Conservation (phyloP, 495 filamentous ascomycete species). For the Trichoderma asperelloides region DNA sequence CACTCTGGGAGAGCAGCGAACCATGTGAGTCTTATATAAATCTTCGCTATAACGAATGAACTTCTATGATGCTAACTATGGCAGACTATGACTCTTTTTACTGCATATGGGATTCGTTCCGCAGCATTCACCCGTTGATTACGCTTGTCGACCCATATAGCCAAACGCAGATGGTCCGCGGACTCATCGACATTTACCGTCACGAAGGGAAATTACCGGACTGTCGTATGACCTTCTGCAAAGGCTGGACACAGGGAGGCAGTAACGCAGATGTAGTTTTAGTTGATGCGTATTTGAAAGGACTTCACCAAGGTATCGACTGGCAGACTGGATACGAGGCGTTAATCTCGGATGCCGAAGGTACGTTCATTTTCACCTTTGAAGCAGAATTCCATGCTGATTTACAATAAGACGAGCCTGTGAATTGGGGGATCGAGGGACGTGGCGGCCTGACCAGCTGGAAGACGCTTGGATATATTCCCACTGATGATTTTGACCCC, state of each 20-base stretch:
- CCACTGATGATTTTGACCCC: slow-evolving; percentile 52
- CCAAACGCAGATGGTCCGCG: slow-evolving; percentile 53
- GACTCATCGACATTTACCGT: slow-evolving; percentile 57
- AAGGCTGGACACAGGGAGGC: slow-evolving; percentile 61
- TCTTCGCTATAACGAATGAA: not conserved
- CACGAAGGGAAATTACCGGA: slow-evolving; percentile 58
- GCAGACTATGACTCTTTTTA: slow-evolving; percentile 61
- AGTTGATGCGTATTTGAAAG: slow-evolving; percentile 59
- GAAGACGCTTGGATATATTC: slow-evolving; percentile 56
- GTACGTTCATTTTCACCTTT: slow-evolving; percentile 27
- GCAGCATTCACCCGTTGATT: slow-evolving; percentile 55
- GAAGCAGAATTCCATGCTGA: not conserved
- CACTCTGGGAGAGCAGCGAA: slow-evolving; percentile 56
- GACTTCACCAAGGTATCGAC: slow-evolving; percentile 47
- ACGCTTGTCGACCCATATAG: slow-evolving; percentile 55
- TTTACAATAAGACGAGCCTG: slow-evolving; percentile 21
- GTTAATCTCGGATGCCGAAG: slow-evolving; percentile 58
- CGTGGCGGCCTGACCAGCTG: slow-evolving; percentile 54
- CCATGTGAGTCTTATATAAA: slow-evolving; percentile 32
- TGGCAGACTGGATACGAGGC: slow-evolving; percentile 58
- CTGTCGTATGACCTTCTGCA: slow-evolving; percentile 54
- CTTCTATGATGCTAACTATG: not conserved
- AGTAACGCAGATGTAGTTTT: slow-evolving; percentile 65
- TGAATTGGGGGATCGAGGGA: slow-evolving; percentile 56
- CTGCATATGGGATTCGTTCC: slow-evolving; percentile 60